Evolutionary conservation across 75 land plant species (phyloP), one percentile per base, ranked within the genome.

Genomic region (Sequoia sempervirens): DNA sequence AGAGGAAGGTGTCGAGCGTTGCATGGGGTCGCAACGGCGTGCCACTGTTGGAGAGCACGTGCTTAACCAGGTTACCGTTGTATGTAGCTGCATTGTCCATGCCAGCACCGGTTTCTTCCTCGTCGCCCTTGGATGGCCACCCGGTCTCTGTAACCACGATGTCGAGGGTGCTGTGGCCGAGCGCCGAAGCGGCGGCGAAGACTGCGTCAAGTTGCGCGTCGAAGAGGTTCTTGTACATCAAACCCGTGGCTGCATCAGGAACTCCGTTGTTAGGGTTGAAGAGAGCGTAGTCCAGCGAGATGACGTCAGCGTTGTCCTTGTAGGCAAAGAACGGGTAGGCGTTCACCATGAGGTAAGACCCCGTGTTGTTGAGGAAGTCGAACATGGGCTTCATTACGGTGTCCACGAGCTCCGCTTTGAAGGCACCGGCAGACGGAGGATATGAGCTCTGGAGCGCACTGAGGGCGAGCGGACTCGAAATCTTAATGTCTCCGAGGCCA

Each of bases 171-270:
- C 85, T 56, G 85, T 84, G 90, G 3, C 86, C 85, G 3, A 94
- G 41, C 6, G 90, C 88, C 58, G 85, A 69, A 89, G 92, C 86
- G 83, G 96, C 95, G 12, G 92, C 82, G 82, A 82, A 94, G 23
- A 93, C 92, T 34, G 95, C 95, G 85, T 96, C 98, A 58, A 94
- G 54, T 83, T 94, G 95, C 36, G 96, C 98, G 13, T 96, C 98
- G 45, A 94, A 86, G 80, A 96, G 84, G 87, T 86, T 94, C 43
- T 20, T 50, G 86, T 96, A 96, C 38, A 81, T 82, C 64, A 92
- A 80, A 17, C 91, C 92, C 64, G 79, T 90, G 76, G 87, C 89
- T 20, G 90, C 40, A 46, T 96, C 96, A 17, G 81, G 83, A 28
- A 90, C 90, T 10, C 92, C 93, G 41, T 86, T 79, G 75, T 89